Evolutionary conservation across 2,329 filamentous ascomycete genomes (phyloP).

Genomic region (Furcasterigmium sp.): DNA sequence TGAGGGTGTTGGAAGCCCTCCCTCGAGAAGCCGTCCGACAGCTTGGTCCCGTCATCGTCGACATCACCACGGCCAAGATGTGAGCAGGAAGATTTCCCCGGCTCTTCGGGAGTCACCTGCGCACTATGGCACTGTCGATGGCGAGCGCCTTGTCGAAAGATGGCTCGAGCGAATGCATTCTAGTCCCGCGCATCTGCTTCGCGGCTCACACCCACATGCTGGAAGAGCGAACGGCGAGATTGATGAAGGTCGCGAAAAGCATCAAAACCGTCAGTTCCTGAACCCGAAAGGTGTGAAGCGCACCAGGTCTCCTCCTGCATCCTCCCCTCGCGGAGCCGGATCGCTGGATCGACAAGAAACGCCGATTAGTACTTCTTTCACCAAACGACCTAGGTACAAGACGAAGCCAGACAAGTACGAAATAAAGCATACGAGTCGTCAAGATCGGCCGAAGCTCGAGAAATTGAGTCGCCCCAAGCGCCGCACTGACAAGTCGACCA

Average conservation of each 20-base stretch:
- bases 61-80: too few relatives aligned
- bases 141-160: background rate
- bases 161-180: background rate
- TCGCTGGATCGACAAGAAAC: background rate
- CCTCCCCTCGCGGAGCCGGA: too few relatives aligned
- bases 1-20: too few relatives aligned
- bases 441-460: constrained; percentile 12
- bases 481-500: background rate
- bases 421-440: constrained; percentile 23
- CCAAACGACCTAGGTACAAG: constrained; percentile 48
- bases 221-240: too few relatives aligned
- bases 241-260: too few relatives aligned
- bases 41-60: too few relatives aligned
- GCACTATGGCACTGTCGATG: background rate
- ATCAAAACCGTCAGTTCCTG: too few relatives aligned
- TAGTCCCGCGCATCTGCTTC: too few relatives aligned
- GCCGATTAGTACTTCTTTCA: constrained; percentile 10
- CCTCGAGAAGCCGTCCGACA: too few relatives aligned
- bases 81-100: background rate
- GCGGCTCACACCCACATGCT: too few relatives aligned
- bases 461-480: constrained; percentile 13
- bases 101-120: background rate
- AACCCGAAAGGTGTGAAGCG: too few relatives aligned
- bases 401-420: constrained; percentile 53
- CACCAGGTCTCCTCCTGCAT: too few relatives aligned